phyloP scores from a whole-genome alignment of 2,329 filamentous ascomycete species.

The Calonectria hawksworthii region DNA sequence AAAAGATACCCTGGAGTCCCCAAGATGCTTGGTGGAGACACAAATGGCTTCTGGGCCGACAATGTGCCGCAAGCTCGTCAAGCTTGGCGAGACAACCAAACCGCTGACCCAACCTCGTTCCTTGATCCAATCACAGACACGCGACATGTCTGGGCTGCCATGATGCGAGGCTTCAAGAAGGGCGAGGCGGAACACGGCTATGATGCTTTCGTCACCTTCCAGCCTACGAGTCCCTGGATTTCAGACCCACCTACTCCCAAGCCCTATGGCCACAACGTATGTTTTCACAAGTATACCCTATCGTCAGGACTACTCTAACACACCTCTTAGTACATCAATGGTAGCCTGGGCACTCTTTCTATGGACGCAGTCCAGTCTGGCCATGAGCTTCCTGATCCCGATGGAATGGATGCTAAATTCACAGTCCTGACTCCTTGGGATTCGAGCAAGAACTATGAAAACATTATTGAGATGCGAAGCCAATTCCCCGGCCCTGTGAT shows the following conservation, averaged over 20 bases:
- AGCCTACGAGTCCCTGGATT: not conserved
- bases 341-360: not conserved
- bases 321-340: not conserved
- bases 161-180: conserved; percentile 7
- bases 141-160: not conserved
- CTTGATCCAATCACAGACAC: not conserved
- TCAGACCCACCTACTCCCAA: not conserved
- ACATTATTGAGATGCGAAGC: conserved; percentile 2
- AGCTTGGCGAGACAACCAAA: not conserved
- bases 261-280: not conserved
- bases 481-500: not conserved
- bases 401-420: not conserved
- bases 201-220: not conserved
- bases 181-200: not conserved
- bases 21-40: not conserved
- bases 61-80: conserved; percentile 2
- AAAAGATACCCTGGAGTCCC: not conserved
- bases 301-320: not conserved
- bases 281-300: not conserved
- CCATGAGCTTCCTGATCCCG: not conserved
- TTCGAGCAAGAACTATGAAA: not conserved
- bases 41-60: not conserved
- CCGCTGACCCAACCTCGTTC: not conserved
- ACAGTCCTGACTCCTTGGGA: not conserved
- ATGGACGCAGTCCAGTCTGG: not conserved